These are phyloP conservation scores for Termitomyces sp. DNA, from an alignment of 768 basidiomycete genomes.

Conservation along the genomic window DNA sequence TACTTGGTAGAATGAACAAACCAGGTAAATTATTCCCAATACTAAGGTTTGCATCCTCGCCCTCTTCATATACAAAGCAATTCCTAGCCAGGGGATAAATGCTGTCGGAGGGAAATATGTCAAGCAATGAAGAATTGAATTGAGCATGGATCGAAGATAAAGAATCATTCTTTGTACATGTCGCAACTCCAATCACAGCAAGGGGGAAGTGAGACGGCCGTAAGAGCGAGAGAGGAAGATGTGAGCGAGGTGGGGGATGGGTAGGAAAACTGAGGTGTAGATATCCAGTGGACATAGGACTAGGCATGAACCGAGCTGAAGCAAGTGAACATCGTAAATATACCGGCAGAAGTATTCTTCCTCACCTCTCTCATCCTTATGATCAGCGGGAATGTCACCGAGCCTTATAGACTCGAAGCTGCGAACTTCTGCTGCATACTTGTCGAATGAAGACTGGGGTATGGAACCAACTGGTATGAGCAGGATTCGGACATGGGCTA, in stretches of 20 bases:
- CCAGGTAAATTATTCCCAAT: slow-evolving; percentile 56
- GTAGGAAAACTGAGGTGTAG: slow-evolving; percentile 78
- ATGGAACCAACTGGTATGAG: slow-evolving; percentile 85
- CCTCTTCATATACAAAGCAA: slow-evolving; percentile 86
- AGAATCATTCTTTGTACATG: slow-evolving; percentile 55
- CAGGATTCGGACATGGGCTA: slow-evolving; percentile 83
- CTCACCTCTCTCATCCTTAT: slow-evolving; percentile 73
- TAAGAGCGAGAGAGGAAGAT: slow-evolving; percentile 67
- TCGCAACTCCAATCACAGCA: slow-evolving; percentile 85
- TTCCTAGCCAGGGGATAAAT: slow-evolving; percentile 77
- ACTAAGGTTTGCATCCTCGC: slow-evolving; percentile 53
- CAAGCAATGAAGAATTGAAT: slow-evolving; percentile 60
- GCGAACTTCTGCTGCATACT: slow-evolving; percentile 70
- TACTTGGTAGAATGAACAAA: slow-evolving; percentile 74
- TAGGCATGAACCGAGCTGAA: slow-evolving; percentile 81
- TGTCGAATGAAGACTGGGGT: slow-evolving; percentile 62
- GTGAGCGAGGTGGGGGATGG: slow-evolving; percentile 69
- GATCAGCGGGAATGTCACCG: slow-evolving; percentile 78
- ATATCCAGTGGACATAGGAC: slow-evolving; percentile 67
- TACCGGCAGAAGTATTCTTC: slow-evolving; percentile 1
- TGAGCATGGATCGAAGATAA: slow-evolving; percentile 54
- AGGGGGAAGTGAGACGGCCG: slow-evolving; percentile 80
- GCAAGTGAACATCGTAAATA: slow-evolving; percentile 20
- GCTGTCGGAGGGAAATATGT: slow-evolving; percentile 63
- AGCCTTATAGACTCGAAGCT: slow-evolving; percentile 72